phyloP scores from a whole-genome alignment of 2,329 filamentous ascomycete genomes.

The Pseudocercospora macadamiae region DNA sequence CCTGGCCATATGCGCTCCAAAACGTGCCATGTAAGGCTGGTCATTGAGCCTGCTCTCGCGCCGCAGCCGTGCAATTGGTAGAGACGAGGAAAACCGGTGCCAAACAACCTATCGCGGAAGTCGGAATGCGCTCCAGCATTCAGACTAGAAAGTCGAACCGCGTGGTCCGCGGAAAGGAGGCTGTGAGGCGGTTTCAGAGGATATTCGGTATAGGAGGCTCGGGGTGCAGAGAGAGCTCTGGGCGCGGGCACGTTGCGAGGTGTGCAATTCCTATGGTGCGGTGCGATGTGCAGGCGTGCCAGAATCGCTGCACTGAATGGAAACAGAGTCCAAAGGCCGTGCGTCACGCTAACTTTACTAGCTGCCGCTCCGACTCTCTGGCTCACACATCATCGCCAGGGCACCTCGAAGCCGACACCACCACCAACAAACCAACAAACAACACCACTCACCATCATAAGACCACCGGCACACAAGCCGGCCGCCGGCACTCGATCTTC shows the following conservation, averaged over 20 bases:
- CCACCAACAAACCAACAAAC: neutral
- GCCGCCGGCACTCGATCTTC: neutral
- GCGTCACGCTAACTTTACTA: too few relatives aligned
- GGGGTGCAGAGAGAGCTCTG: neutral
- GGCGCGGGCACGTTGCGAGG: constrained; percentile 8
- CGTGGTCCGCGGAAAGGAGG: constrained; percentile 5
- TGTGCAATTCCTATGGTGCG: neutral
- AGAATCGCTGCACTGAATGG: neutral
- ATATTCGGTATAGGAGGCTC: neutral
- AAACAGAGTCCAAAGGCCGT: neutral
- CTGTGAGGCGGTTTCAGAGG: constrained; percentile 1
- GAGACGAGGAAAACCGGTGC: neutral
- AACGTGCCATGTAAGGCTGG: constrained; percentile 23
- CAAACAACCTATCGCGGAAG: neutral
- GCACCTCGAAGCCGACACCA: neutral
- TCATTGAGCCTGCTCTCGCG: constrained; percentile 20
- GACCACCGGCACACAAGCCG: neutral
- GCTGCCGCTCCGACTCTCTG: neutral
- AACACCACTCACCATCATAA: neutral
- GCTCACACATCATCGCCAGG: neutral
- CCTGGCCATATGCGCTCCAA: constrained; percentile 17
- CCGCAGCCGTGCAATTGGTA: constrained; percentile 15
- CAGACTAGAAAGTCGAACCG: neutral
- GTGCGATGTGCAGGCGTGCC: neutral
- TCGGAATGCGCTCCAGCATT: constrained; percentile 4